Percentiles rank a stretch among this genome's conserved stretches.
phyloP scores from a whole-genome alignment of 1,284 basidiomycete genomes.

The Mycena sp. region DNA sequence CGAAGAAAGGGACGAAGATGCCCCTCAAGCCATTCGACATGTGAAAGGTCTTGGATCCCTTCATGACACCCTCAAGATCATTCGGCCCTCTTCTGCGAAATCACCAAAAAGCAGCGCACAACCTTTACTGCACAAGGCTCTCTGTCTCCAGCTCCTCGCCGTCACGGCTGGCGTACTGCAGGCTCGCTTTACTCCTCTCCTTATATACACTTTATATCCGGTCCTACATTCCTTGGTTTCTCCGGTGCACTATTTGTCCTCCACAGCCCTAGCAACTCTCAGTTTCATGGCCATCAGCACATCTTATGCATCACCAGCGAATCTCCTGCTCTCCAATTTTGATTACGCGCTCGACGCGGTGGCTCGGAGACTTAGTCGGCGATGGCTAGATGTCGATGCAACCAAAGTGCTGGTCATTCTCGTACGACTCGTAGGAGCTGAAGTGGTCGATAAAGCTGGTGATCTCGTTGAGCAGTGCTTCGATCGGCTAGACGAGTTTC shows the following conservation, averaged over 20 bases:
- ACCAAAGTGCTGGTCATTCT: slow-evolving; percentile 84
- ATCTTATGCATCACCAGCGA: slow-evolving; percentile 85
- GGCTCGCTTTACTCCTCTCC: slow-evolving; percentile 72
- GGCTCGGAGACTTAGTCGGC: slow-evolving; percentile 79
- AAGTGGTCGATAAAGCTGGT: slow-evolving; percentile 86
- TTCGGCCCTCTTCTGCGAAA: slow-evolving; percentile 36
- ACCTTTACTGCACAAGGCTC: slow-evolving; percentile 62
- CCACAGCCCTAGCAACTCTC: slow-evolving; percentile 77
- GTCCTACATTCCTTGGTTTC: slow-evolving; percentile 86
- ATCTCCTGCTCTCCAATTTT: slow-evolving; percentile 90
- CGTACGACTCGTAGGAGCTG: slow-evolving; percentile 84
- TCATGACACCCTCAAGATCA: slow-evolving; percentile 55
- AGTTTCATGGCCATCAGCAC: slow-evolving; percentile 72
- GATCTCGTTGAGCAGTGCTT: slow-evolving; percentile 97
- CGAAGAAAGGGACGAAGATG: slow-evolving; percentile 42
- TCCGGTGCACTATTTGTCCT: slow-evolving; percentile 68
- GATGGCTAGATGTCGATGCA: slow-evolving; percentile 82
- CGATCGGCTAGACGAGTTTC: slow-evolving; percentile 91
- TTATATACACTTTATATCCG: slow-evolving; percentile 85
- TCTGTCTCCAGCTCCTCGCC: slow-evolving; percentile 79
- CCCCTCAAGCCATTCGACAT: slow-evolving; percentile 54
- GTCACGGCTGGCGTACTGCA: slow-evolving; percentile 75
- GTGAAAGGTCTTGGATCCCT: slow-evolving; percentile 60
- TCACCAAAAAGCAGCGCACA: slow-evolving; percentile 43
- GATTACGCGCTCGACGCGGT: slow-evolving; percentile 93